Evolutionary conservation across 129 eudicot genomes (phyloP), one percentile per base, ranked within the genome.

Genomic region (Ambrosia artemisiifolia): DNA sequence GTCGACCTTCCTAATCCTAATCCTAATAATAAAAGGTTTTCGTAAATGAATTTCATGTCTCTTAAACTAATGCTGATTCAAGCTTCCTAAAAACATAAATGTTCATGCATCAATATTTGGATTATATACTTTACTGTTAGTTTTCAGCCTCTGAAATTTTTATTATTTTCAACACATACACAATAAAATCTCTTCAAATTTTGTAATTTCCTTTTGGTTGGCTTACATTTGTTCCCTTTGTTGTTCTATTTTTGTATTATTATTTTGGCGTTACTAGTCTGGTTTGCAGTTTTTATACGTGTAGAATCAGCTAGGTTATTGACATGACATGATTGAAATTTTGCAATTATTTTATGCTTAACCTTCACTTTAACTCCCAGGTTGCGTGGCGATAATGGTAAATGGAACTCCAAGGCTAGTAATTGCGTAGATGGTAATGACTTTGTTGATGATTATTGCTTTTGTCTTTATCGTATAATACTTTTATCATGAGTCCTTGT

Each of bases 351-450:
- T 53, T 18, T 63, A 55, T 78, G 19, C 53, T 50, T 51, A 17
- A 40, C 7, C 30, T 76, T 65, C 20, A 30, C 61, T 72, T 68
- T 60, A 33, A 69, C 78, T 66, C 63, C 75, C 87, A 91, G 97
- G 80, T 69, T 63, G 43, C 83, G 90, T 17, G 91, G 77, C 54
- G 95, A 88, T 63, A 79, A 70, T 63, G 80, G 77, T 70, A 67
- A 63, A 71, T 70, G 71, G 70, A 73, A 49, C 44, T 16, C 33
- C 38, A 65, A 71, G 54, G 63, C 72, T 30, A 70, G 83, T 76
- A 78, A 74, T 76, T 75, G 56, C 59, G 33, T 65, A 6, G 83
- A 84, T 69, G 98, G 96, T 93, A 93, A 83, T 75, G 42, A n/a
- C 28, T 50, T 71, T 69, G 14, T 35, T 67, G 67, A 74, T 55